A percentile compares a stretch with the other conserved stretches of the same genome.
Conservation (phyloP, 257 asterid genomes). For the Fraxinus cuspidata region DNA sequence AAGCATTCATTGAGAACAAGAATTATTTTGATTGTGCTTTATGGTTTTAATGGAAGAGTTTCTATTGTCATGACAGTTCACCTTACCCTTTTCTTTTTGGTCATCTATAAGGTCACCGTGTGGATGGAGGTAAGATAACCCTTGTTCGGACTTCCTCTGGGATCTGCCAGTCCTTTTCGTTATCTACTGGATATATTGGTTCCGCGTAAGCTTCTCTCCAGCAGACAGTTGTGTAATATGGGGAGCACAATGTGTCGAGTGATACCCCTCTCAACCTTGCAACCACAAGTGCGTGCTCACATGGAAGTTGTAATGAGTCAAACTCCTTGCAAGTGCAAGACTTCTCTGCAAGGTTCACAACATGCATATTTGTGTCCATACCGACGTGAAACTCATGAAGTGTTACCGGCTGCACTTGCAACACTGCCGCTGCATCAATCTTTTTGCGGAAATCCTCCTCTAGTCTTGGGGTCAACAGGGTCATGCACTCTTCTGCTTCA, state of each 20-base stretch:
- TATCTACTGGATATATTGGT: constrained; percentile 1
- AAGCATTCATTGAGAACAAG: not conserved
- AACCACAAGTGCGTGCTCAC: constrained; percentile 3
- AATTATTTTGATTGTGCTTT: not conserved
- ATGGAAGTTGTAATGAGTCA: not conserved
- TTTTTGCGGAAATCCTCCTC: not conserved
- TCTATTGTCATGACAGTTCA: not conserved
- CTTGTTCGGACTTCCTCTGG: constrained; percentile 1
- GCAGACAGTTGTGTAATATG: not conserved
- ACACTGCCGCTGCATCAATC: not conserved
- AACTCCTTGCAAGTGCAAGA: constrained; percentile 9
- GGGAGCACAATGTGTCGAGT: not conserved
- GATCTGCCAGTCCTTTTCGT: not conserved
- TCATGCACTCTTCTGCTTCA: not conserved
- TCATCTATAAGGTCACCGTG: not conserved
- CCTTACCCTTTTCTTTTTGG: not conserved
- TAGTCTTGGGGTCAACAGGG: not conserved
- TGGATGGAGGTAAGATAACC: constrained; percentile 2
- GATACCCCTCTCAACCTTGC: not conserved
- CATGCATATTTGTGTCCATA: constrained; percentile 1
- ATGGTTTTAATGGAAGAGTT: not conserved
- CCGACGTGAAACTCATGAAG: not conserved
- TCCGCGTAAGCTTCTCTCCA: not conserved
- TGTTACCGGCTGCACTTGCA: constrained; percentile 2
- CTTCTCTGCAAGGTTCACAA: constrained; percentile 1